These are phyloP conservation scores for Aspergillus arachidicola DNA, from an alignment of 2,329 filamentous ascomycete species.

Conservation along the genomic window DNA sequence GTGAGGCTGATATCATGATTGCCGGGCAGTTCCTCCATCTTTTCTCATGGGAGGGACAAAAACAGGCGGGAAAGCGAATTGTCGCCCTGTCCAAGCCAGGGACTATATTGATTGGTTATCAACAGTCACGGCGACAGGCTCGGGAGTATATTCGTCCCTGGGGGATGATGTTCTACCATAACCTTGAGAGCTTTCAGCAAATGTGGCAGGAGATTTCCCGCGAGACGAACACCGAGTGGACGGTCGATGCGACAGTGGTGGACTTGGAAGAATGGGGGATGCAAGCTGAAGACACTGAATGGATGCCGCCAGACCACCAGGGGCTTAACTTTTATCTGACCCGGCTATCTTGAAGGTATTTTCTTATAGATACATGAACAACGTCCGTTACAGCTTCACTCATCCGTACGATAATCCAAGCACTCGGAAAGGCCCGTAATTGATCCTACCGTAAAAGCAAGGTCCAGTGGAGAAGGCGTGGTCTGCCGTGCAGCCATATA, in stretches of 20 bases:
- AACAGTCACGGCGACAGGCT: background rate
- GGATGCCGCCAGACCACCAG: conserved; percentile 10
- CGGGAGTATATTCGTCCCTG: background rate
- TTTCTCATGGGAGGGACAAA: conserved; percentile 9
- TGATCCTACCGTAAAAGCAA: no score
- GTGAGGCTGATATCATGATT: conserved; percentile 5
- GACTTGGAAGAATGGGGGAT: conserved; percentile 11
- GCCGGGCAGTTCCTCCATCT: conserved; percentile 12
- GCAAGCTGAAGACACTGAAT: conserved; percentile 8
- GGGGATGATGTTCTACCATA: background rate
- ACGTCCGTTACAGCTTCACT: no score
- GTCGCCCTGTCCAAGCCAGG: background rate
- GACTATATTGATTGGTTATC: background rate
- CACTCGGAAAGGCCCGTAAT: no score
- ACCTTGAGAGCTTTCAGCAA: background rate
- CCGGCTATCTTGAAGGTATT: background rate
- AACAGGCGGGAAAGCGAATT: conserved; percentile 6
- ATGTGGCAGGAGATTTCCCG: background rate
- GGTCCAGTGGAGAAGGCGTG: no score
- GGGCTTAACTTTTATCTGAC: conserved; percentile 7
- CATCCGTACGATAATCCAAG: no score
- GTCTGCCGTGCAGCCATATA: background rate
- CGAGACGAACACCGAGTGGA: background rate
- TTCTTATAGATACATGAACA: no score
- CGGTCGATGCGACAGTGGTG: background rate